Evolutionary conservation across 2,329 filamentous ascomycete genomes (phyloP).

Genomic region (Fusarium nurragi): DNA sequence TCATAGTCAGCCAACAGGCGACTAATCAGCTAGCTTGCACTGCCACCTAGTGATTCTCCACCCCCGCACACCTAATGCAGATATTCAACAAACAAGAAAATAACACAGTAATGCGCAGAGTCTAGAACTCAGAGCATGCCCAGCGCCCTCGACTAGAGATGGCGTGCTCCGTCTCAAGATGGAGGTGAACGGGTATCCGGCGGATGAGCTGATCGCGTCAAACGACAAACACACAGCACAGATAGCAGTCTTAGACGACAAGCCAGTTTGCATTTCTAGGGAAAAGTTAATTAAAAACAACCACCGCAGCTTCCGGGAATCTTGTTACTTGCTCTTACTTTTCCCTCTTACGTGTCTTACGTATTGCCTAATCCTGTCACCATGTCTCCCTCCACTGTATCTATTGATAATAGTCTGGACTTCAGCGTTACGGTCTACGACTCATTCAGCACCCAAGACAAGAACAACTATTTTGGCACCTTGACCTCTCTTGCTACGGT

Average conservation of each 20-base stretch:
- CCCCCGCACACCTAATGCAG: no score
- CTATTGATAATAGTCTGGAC: background rate
- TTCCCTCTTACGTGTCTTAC: background rate
- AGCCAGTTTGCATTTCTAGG: background rate
- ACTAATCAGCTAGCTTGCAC: background rate
- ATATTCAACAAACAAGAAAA: no score
- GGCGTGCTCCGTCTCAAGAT: background rate
- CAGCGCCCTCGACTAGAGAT: no score
- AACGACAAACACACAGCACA: background rate
- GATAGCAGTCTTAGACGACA: background rate
- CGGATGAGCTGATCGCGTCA: background rate
- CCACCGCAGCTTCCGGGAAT: rapidly evolving
- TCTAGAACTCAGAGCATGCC: no score
- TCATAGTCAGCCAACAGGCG: background rate
- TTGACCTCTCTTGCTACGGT: background rate
- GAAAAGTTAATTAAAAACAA: background rate
- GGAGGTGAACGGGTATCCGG: background rate
- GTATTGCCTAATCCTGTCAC: background rate
- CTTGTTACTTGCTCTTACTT: rapidly evolving
- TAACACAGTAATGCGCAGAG: no score
- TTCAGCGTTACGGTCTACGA: background rate
- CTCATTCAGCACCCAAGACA: conserved; percentile 1
- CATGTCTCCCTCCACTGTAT: background rate
- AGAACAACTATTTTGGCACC: conserved; percentile 1
- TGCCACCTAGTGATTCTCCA: no score